Evolutionary conservation across 148 eudicot genomes (phyloP).

Genomic region (Silene conica): DNA sequence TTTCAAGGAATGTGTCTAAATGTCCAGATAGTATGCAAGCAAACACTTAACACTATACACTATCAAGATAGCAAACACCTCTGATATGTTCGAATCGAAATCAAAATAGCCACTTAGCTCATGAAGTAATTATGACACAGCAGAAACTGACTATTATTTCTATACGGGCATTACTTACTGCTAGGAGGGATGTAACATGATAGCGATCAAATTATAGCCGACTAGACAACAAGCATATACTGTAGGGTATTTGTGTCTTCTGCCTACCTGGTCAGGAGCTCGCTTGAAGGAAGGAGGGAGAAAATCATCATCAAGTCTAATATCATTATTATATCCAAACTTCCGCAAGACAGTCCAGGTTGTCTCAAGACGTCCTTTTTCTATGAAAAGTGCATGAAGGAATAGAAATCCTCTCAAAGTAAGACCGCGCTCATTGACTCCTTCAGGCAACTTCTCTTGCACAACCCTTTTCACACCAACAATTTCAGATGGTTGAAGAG

Average conservation of each 20-base stretch:
- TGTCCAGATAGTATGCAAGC: not conserved
- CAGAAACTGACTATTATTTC: not conserved
- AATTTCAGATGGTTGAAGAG: constrained; percentile 89
- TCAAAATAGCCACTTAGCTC: not conserved
- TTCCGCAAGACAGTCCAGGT: constrained; percentile 94
- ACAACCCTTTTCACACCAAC: constrained; percentile 91
- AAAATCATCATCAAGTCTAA: constrained; percentile 66
- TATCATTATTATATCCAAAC: constrained; percentile 87
- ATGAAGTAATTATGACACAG: not conserved
- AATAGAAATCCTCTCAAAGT: constrained; percentile 87
- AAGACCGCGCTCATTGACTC: constrained; percentile 82
- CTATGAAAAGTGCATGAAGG: constrained; percentile 89
- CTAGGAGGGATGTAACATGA: not conserved
- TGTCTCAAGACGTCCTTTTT: constrained; percentile 89
- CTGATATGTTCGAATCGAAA: not conserved
- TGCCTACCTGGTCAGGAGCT: constrained; percentile 80
- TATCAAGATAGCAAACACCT: not conserved
- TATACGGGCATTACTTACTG: not conserved
- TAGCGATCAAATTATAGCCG: not conserved
- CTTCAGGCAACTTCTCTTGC: constrained; percentile 82
- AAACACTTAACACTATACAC: not conserved
- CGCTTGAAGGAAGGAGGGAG: constrained; percentile 73
- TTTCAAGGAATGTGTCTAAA: not conserved
- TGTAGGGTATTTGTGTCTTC: not conserved
- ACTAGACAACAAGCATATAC: not conserved